A percentile compares a stretch with the other conserved stretches of the same genome.
Conservation (phyloP, 495 filamentous ascomycete genomes). For the Penicillium maclennaniae region DNA sequence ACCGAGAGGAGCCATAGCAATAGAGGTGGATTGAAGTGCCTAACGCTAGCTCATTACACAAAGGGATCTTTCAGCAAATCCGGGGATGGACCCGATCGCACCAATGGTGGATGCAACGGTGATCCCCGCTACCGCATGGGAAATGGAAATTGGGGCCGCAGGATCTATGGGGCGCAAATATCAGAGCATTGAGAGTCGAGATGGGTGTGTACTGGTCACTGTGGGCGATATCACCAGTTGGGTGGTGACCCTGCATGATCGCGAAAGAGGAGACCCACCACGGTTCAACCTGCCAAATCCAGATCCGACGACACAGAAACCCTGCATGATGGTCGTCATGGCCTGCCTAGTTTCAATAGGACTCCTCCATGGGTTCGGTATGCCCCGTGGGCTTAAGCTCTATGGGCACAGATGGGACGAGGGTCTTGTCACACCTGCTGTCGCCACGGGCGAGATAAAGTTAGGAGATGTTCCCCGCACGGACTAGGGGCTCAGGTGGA, state of each 20-base stretch:
- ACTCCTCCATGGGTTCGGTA: not conserved
- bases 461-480: slow-evolving; percentile 1
- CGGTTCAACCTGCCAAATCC: slow-evolving; percentile 11
- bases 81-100: slow-evolving; percentile 10
- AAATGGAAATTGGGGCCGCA: not conserved
- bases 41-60: not conserved
- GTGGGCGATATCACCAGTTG: not conserved
- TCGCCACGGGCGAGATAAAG: slow-evolving; percentile 1
- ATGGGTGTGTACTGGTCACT: not conserved
- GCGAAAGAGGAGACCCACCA: not conserved
- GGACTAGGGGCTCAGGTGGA: too few relatives aligned
- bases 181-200: not conserved
- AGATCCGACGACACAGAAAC: not conserved
- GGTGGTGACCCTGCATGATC: not conserved
- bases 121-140: slow-evolving; percentile 13
- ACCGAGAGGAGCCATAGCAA: not conserved
- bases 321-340: not conserved
- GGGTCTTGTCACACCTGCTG: not conserved
- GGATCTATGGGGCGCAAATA: not conserved
- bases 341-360: not conserved
- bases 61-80: slow-evolving; percentile 3
- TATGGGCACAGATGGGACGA: not conserved
- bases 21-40: not conserved
- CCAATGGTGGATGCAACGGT: slow-evolving; percentile 16
- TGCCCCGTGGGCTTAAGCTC: not conserved